Conservation (phyloP, 371 early-diverging fungal genomes). For the Rhizomucor pusillus region DNA sequence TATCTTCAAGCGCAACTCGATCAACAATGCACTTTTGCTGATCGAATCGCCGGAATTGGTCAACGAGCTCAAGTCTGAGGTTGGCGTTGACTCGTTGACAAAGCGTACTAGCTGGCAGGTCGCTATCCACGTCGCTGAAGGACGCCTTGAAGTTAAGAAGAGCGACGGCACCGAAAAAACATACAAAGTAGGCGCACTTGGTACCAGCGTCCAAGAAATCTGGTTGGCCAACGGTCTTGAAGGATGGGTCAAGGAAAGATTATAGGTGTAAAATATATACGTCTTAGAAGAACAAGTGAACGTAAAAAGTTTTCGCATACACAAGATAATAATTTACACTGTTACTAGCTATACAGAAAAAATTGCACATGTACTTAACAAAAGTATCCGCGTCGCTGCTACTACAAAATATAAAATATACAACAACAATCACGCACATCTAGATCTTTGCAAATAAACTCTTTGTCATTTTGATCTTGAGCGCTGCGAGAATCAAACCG, state of each 20-base stretch:
- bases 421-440: too few species aligned
- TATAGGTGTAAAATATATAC: too few species aligned
- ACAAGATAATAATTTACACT: too few species aligned
- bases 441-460: slow-evolving; percentile 1
- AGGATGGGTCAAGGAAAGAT: slow-evolving; percentile 78
- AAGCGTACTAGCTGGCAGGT: slow-evolving; percentile 75
- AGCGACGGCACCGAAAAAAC: slow-evolving; percentile 42
- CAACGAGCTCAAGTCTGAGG: slow-evolving; percentile 53
- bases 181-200: slow-evolving; percentile 71
- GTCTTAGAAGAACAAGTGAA: too few species aligned
- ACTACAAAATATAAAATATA: too few species aligned
- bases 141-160: slow-evolving; percentile 48
- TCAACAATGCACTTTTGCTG: slow-evolving; percentile 92
- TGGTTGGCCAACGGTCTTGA: slow-evolving; percentile 91
- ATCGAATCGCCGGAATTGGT: slow-evolving; percentile 87
- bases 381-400: too few species aligned
- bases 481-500: not conserved
- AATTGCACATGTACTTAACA: too few species aligned
- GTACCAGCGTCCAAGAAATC: slow-evolving; percentile 90
- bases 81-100: slow-evolving; percentile 53
- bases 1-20: slow-evolving; percentile 95
- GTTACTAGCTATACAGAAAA: too few species aligned
- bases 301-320: too few species aligned
- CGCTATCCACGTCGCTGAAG: slow-evolving; percentile 53
- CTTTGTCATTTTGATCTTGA: not conserved